These are phyloP conservation scores for Kurtzmaniella fragi DNA, from an alignment of 805 yeast species.

Conservation along the genomic window DNA sequence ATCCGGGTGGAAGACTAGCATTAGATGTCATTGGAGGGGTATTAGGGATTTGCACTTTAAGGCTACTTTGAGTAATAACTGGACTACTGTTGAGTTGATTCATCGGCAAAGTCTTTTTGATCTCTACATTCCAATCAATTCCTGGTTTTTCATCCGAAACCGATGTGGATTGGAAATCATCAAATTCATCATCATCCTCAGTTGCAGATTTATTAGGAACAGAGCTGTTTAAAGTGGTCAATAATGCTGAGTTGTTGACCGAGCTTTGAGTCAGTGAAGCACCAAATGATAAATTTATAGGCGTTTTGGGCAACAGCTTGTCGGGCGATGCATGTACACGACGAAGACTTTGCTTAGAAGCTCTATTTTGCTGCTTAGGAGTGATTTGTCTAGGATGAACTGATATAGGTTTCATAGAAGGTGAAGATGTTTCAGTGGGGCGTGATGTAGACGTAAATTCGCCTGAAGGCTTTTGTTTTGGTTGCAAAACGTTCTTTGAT, in stretches of 20 bases:
- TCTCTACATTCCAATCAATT: slow-evolving; percentile 14
- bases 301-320: slow-evolving; percentile 1
- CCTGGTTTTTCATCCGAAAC: slow-evolving; percentile 4
- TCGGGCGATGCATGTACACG: slow-evolving; percentile 1
- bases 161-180: slow-evolving; percentile 18
- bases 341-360: slow-evolving; percentile 3
- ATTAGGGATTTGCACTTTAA: slow-evolving; percentile 1
- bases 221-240: slow-evolving; percentile 21
- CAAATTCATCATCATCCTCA: slow-evolving; percentile 22
- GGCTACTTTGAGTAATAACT: slow-evolving; percentile 1
- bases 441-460: neutral
- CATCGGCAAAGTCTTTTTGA: slow-evolving; percentile 3
- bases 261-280: slow-evolving; percentile 12
- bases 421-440: neutral
- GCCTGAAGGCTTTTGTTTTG: slow-evolving; percentile 7
- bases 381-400: slow-evolving; percentile 8
- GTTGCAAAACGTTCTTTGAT: slow-evolving; percentile 17
- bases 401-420: slow-evolving; percentile 6
- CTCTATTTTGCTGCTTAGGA: slow-evolving; percentile 2
- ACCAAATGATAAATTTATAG: slow-evolving; percentile 15
- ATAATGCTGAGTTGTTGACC: slow-evolving; percentile 12
- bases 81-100: slow-evolving; percentile 3
- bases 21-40: slow-evolving; percentile 2
- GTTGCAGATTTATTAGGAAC: slow-evolving; percentile 5
- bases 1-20: slow-evolving; percentile 29